Conservation (phyloP, 2,329 filamentous ascomycete species). For the Phialocephala subalpina region DNA sequence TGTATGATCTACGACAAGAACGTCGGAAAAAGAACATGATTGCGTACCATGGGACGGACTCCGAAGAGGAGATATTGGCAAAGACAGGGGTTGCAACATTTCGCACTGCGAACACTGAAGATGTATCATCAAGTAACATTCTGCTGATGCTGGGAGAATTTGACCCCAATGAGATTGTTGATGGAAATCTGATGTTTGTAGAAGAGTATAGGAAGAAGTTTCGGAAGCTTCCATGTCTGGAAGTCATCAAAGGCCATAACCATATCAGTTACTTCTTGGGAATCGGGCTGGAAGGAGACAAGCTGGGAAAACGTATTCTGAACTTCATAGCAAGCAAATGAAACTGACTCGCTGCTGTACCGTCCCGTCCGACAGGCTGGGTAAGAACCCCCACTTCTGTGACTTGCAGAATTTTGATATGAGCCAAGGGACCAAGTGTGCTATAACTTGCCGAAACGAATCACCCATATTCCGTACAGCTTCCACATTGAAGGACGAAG, state of each 20-base stretch:
- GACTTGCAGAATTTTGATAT: too few relatives aligned
- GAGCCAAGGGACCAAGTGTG: too few relatives aligned
- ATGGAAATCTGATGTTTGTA: background rate
- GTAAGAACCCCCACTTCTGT: too few relatives aligned
- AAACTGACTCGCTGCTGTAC: too few relatives aligned
- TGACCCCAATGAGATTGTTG: slow-evolving; percentile 10
- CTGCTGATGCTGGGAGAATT: slow-evolving; percentile 1
- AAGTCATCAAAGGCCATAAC: slow-evolving; percentile 8
- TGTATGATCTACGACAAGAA: slow-evolving; percentile 6
- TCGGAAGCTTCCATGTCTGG: background rate
- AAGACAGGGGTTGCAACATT: slow-evolving; percentile 1
- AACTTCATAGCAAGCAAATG: too few relatives aligned
- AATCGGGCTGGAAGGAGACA: background rate
- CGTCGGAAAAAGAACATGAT: slow-evolving; percentile 7
- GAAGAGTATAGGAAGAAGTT: background rate
- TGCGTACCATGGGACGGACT: slow-evolving; percentile 4
- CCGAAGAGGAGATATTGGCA: background rate
- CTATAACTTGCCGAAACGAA: too few relatives aligned
- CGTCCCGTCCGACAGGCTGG: too few relatives aligned
- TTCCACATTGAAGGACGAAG: too few relatives aligned
- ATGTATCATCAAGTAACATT: background rate
- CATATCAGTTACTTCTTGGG: slow-evolving; percentile 15
- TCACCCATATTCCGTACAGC: too few relatives aligned
- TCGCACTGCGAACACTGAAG: background rate
- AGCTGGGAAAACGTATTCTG: too few relatives aligned